Evolutionary conservation across 208 protist genomes (phyloP), one percentile per base, ranked within the genome.

Genomic region (Trypanosoma mega): DNA sequence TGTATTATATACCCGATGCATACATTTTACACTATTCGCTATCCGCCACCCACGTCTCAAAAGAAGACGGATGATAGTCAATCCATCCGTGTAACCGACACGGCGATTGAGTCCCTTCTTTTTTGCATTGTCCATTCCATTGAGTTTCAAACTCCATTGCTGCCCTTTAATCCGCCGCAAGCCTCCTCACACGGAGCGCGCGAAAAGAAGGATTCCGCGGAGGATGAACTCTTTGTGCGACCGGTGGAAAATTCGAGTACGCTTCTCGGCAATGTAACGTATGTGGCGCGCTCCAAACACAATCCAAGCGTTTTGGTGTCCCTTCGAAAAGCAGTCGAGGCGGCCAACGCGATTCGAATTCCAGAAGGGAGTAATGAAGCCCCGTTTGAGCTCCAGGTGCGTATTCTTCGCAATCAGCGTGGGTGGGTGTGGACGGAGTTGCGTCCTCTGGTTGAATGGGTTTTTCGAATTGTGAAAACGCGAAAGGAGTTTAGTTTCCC

Each of bases 91-190:
- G 81, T 92, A 21, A 92, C 82, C 0, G 68, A 76, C 12, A 78
- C 77, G 23, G 85, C 81, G 24, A 63, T 89, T 36, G 78, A 82
- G 4, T 67, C 71, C 44, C 63, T 92, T 20, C 47, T 92, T 6
- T 87, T 84, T 53, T 72, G 75, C 21, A 79, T 92, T 63, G 65
- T 89, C 9, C 78, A 85, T 65, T 72, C 80, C 1, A 82, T 92
- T 20, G 81, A 92, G 50, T 89, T 87, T 57, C 82, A 91, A 43
- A 66, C 76, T 4, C 84, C 83, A 0, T 52, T 74, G 5, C 73
- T 67, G 27, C 74, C 74, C 31, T 57, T 62, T 53, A 33, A 45
- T 21, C 20, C 23, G 11, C 55, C 44, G 1, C 0, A 12, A 21
- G 11, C 30, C 3, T 51, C 39, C 14, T 18, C 62, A 21, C 21